Evolutionary conservation across 495 filamentous ascomycete species (phyloP), one percentile per base, ranked within the genome.

Genomic region (Penicillium pulvis): DNA sequence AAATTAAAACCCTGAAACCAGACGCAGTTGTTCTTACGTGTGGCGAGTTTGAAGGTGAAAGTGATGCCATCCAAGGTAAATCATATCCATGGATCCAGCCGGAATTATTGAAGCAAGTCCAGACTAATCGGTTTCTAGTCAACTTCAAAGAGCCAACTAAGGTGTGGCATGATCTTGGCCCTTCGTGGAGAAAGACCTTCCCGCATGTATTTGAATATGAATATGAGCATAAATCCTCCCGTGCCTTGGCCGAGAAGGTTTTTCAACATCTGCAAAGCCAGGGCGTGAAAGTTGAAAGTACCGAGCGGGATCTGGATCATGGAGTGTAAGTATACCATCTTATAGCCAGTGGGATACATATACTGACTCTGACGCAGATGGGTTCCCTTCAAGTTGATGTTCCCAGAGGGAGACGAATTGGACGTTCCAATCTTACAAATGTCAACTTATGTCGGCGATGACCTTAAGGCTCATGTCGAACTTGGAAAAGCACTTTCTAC

Each of bases 351-450:
- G 44, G 14, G 3, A 0, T 8, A 12, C 1, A 16, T 16, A 14
- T 26, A 9, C 44, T 47, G 8, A 47, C 14, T 16, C 9, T 24
- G 8, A 6, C 20, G 14, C n/a, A 47, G 44, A 24, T 47, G 44
- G 44, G 44, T 47, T 47, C 44, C 44, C 20, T 47, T 47, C 44
- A 47, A 47, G 10, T 19, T 47, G 6, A 47, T 47, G 44, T 47
- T 47, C 44, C 44, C 44, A 11, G 44, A 47, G 10, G 44, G 44
- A 26, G 44, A 47, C 24, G 44, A 47, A 12, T 12, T 47, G 44
- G 44, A 47, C 14, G 24, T 47, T 28, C 44, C 44, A 26, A 24
- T 47, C 5, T 16, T 47, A 6, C 44, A 47, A 8, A 47, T 47
- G 4, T 47, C 44, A 28, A 47, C 44, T 28, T 47, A 23, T 47